Evolutionary conservation across 345 rosid genomes (phyloP), one percentile per base, ranked within the genome.

Genomic region (Melaleuca quinquenervia): DNA sequence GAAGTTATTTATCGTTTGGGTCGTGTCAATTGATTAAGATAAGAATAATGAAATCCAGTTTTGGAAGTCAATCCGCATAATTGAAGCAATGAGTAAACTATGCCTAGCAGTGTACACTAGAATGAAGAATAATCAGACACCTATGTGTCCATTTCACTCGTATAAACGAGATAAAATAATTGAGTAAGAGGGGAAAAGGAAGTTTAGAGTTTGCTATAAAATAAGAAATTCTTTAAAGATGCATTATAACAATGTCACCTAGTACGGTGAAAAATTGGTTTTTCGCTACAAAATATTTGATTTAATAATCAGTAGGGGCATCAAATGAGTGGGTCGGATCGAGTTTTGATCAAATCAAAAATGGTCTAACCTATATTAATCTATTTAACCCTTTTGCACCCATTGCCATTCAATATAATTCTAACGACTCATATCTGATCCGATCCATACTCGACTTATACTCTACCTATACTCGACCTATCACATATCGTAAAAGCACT

Each of bases 91-190:
- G 7, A 26, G 29, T 1, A 56, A 11, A 26, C 26, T 56, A 56
- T 56, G 64, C 64, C 8, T 13, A 26, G 0, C 16, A 0, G 29
- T n/a, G 3, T 3, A 3, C 70, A n/a, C 9, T 0, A 3, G 36
- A n/a, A n/a, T 58, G 70, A 1, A 58, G 36, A 58, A 58, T 58
- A 58, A 12, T 58, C 5, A 8, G n/a, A 58, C 8, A 12, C 36
- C 18, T 1, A 15, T 29, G 22, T 16, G 11, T 62, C 21, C 76
- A 62, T 15, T 62, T 29, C 76, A 62, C 76, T 29, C 44, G 11
- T 29, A 27, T 62, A 8, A 15, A 62, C 0, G 21, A 62, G 75
- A 62, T 62, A 29, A 27, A 9, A 62, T 29, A 15, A 62, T 16
- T 7, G 22, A 62, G 76, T 20, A 0, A 62, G 29, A 29, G 22